phyloP scores from a whole-genome alignment of 441 rosid genomes.

The Gossypium schwendimanii region DNA sequence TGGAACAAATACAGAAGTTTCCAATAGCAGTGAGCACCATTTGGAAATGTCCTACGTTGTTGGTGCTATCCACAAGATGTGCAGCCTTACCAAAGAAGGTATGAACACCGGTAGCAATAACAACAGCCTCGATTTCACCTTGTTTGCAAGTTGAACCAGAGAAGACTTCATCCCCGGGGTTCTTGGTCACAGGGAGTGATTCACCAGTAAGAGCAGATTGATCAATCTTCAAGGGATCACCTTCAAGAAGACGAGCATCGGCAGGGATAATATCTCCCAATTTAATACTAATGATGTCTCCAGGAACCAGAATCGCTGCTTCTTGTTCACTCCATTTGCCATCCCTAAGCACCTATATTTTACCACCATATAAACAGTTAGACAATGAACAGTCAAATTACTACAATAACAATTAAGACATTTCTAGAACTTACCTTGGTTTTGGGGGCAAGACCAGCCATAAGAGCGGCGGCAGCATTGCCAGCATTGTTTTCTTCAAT shows the following conservation, averaged over 20 bases:
- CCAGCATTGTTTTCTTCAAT: conserved; percentile 95
- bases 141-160: conserved; percentile 65
- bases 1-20: conserved; percentile 90
- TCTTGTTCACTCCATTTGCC: conserved; percentile 81
- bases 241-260: conserved; percentile 49
- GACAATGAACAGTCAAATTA: not conserved
- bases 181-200: conserved; percentile 34
- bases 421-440: conserved; percentile 48
- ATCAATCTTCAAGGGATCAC: conserved; percentile 37
- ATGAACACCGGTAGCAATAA: conserved; percentile 60
- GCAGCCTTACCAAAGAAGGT: conserved; percentile 69
- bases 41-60: conserved; percentile 72
- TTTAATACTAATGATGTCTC: conserved; percentile 48
- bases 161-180: conserved; percentile 54
- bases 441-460: conserved; percentile 96
- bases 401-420: no score
- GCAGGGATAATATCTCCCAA: conserved; percentile 44
- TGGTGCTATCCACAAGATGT: conserved; percentile 59
- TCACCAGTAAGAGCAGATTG: conserved; percentile 19
- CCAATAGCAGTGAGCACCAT: conserved; percentile 79
- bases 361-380: not conserved
- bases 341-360: conserved; percentile 63
- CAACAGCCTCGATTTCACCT: conserved; percentile 61
- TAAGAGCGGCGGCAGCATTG: conserved; percentile 94
- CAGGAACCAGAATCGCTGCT: conserved; percentile 85